A percentile compares a stretch with the other conserved stretches of the same genome.
Conservation (phyloP, 2,329 filamentous ascomycete genomes). For the Pseudogymnoascus pannorum region DNA sequence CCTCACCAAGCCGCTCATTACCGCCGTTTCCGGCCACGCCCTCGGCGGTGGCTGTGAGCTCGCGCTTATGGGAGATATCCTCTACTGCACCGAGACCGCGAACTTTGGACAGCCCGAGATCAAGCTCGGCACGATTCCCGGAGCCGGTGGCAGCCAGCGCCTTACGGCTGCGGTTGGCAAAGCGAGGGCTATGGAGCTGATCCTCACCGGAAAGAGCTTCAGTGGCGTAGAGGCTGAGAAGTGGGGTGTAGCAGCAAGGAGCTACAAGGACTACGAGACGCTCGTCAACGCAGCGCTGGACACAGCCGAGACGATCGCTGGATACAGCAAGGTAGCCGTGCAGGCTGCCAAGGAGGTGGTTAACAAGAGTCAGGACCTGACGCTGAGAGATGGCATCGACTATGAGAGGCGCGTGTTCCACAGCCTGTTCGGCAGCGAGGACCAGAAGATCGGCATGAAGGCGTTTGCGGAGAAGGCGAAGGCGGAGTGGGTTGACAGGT, state of each 20-base stretch:
- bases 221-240: conserved; percentile 74
- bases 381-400: conserved; percentile 83
- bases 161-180: conserved; percentile 78
- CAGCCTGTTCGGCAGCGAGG: conserved; percentile 82
- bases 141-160: conserved; percentile 84
- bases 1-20: conserved; percentile 90
- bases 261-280: conserved; percentile 73
- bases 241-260: conserved; percentile 83
- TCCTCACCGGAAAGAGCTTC: conserved; percentile 80
- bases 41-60: conserved; percentile 94
- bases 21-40: conserved; percentile 89
- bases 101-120: conserved; percentile 97
- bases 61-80: conserved; percentile 92
- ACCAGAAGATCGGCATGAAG: conserved; percentile 96
- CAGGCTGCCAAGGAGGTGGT: conserved; percentile 96
- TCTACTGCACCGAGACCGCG: conserved; percentile 80
- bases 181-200: conserved; percentile 83
- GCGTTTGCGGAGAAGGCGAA: conserved; percentile 95
- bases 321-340: conserved; percentile 79
- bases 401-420: conserved; percentile 94
- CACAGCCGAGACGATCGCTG: conserved; percentile 83
- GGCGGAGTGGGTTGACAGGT: conserved; percentile 81
- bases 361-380: conserved; percentile 93
- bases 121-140: conserved; percentile 87
- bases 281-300: conserved; percentile 73